Conservation (phyloP, 2,329 filamentous ascomycete species). For the Colletotrichum spinosum region DNA sequence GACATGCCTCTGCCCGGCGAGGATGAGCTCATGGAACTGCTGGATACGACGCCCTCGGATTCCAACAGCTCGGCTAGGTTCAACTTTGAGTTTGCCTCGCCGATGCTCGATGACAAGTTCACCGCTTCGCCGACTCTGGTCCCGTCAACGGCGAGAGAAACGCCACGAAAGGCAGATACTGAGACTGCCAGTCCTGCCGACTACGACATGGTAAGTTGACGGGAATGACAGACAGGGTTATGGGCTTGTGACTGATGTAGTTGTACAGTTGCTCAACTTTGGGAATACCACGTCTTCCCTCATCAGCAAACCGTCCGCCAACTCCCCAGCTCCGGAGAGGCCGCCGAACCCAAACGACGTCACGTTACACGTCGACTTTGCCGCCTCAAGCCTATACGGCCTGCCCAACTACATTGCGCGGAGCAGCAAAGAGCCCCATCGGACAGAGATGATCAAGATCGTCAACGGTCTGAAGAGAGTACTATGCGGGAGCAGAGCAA, state of each 20-base stretch:
- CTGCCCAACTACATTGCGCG: conserved; percentile 10
- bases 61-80: conserved; percentile 13
- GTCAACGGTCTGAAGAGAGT: conserved; percentile 24
- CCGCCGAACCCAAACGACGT: background rate
- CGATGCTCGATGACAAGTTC: conserved; percentile 1
- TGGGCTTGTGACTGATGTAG: background rate
- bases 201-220: conserved; percentile 15
- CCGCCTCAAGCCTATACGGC: conserved; percentile 24
- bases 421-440: conserved; percentile 2
- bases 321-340: background rate
- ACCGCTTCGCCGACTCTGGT: conserved; percentile 5
- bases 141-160: too few species aligned
- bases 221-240: too few species aligned
- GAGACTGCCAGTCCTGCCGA: conserved; percentile 23
- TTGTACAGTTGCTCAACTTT: conserved; percentile 4
- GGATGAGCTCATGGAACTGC: conserved; percentile 26
- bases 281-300: background rate
- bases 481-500: conserved; percentile 1
- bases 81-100: conserved; percentile 21
- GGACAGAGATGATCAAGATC: conserved; percentile 17
- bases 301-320: background rate
- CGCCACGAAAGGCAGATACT: background rate
- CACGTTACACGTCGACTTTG: conserved; percentile 11
- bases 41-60: conserved; percentile 24
- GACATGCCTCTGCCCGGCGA: conserved; percentile 25